Evolutionary conservation across 2,329 filamentous ascomycete species (phyloP).

Genomic region (Pseudomassariella vexata): DNA sequence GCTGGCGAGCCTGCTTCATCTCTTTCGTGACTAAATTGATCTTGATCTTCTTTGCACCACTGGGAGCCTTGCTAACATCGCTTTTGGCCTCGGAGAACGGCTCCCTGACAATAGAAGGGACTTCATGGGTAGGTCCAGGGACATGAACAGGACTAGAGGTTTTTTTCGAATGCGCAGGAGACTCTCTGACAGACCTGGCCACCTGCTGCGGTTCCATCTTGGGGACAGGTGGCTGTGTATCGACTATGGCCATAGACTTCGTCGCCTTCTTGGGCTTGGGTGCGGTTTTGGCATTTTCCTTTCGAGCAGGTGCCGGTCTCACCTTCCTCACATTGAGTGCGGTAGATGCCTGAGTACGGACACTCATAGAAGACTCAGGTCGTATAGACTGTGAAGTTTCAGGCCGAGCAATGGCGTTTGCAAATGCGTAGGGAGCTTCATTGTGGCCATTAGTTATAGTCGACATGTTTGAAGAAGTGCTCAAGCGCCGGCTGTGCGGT

Average conservation of each 20-base stretch:
- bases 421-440: neutral
- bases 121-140: no score
- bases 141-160: constrained; percentile 6
- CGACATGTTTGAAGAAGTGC: constrained; percentile 35
- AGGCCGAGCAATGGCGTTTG: constrained; percentile 20
- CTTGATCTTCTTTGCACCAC: constrained; percentile 57
- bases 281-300: constrained; percentile 29
- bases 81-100: constrained; percentile 20
- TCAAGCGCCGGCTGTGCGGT: constrained; percentile 41
- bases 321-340: constrained; percentile 52
- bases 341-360: constrained; percentile 28
- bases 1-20: constrained; percentile 49
- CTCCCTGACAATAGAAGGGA: no score
- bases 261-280: constrained; percentile 30
- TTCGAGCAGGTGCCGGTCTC: constrained; percentile 41
- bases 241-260: constrained; percentile 7
- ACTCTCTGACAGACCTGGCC: neutral
- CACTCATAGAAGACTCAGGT: constrained; percentile 36
- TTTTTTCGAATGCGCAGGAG: no score
- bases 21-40: constrained; percentile 56
- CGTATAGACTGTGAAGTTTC: constrained; percentile 35
- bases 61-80: constrained; percentile 49
- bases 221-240: no score
- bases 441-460: constrained; percentile 18
- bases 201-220: no score